Evolutionary conservation across 495 filamentous ascomycete species (phyloP), one percentile per base, ranked within the genome.

Genomic region (Margaritispora aquatica): DNA sequence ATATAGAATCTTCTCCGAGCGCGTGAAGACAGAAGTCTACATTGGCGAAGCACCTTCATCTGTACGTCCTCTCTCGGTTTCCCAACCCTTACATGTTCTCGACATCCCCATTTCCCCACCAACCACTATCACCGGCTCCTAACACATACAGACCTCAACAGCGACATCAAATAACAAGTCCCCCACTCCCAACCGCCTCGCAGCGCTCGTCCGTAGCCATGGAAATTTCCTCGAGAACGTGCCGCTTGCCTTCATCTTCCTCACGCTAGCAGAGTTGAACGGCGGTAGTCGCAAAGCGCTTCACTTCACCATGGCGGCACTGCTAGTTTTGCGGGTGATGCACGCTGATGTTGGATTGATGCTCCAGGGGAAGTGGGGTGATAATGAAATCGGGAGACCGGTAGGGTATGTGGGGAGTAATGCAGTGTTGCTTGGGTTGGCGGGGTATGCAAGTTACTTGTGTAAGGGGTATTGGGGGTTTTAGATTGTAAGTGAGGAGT

Each of bases 151-250:
- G 7, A 52, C 13, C 13, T 48, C 47, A 29, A 24, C 41, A 19
- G 26, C 23, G 20, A 47, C 38, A 13, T 31, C 38, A 4, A 41
- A 31, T 38, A 9, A 1, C 36, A 49, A 48, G 21, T 50, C 1
- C 2, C 46, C 44, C 23, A 50, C 8, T 2, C 41, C 38, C 21
- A 55, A 58, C 26, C 29, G n/a, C 22, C 55, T 87, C 68, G 89
- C 88, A 47, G 96, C 96, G 65, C 92, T 90, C 54, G 83, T 88
- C 61, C 93, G 93, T 29, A 90, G 91, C 0, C 70, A 97, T 2
- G 80, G 93, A 69, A 94, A 93, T 76, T 93, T 91, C 66, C 92
- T 90, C 71, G 91, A 89, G 77, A 90, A 92, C 75, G 71, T 81
- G n/a, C 77, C 96, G 13, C 81, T 93, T n/a, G 84, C 96, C 59